A percentile compares a stretch with the other conserved stretches of the same genome.
Evolutionary conservation across 768 basidiomycete genomes (phyloP).

Genomic region (Naganishia randhawae): DNA sequence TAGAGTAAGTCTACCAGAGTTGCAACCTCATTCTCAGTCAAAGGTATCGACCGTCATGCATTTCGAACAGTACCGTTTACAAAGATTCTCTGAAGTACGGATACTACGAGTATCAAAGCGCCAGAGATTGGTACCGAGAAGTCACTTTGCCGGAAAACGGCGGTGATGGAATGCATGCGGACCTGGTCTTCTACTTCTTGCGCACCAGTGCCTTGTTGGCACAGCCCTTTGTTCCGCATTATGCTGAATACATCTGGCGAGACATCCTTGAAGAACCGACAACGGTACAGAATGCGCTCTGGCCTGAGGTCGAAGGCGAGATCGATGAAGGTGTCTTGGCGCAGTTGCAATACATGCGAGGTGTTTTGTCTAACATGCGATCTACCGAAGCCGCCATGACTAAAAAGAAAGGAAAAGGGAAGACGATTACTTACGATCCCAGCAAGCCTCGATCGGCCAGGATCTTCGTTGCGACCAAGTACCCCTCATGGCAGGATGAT

Average conservation of each 20-base stretch:
- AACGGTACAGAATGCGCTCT: constrained; percentile 76
- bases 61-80: constrained; percentile 69
- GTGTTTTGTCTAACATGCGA: constrained; percentile 83
- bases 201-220: constrained; percentile 72
- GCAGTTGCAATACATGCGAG: constrained; percentile 77
- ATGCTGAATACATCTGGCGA: constrained; percentile 84
- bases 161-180: constrained; percentile 71
- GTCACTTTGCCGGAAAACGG: constrained; percentile 70
- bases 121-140: constrained; percentile 93
- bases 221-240: constrained; percentile 86
- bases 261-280: constrained; percentile 66
- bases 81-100: constrained; percentile 93
- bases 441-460: constrained; percentile 71
- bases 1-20: constrained; percentile 60
- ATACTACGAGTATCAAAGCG: constrained; percentile 88
- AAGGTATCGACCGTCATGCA: not conserved
- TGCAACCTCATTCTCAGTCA: not conserved
- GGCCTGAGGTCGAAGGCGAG: constrained; percentile 68
- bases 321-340: constrained; percentile 59
- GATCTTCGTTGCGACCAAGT: constrained; percentile 82
- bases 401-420: constrained; percentile 75
- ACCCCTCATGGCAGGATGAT: constrained; percentile 89
- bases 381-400: constrained; percentile 75
- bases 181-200: constrained; percentile 82
- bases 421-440: constrained; percentile 66